Percentiles rank a stretch among this genome's conserved stretches.
phyloP scores from a whole-genome alignment of 805 yeast genomes.

The Helenozyma rhizophorensis region DNA sequence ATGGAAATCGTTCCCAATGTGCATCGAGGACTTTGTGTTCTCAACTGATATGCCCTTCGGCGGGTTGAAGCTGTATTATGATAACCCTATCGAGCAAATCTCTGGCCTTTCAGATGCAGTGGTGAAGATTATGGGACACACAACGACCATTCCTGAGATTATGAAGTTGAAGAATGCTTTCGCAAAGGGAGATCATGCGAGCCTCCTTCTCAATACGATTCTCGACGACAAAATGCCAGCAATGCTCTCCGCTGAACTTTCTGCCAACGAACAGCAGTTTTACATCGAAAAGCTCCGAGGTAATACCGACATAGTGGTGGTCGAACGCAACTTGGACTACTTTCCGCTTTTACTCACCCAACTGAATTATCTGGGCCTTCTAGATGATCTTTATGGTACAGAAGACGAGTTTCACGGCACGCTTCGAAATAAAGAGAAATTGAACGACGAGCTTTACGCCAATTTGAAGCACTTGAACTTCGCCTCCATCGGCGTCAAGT shows the following conservation, averaged over 20 bases:
- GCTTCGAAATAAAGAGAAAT: conserved; percentile 13
- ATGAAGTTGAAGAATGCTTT: conserved; percentile 51
- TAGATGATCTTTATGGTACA: conserved; percentile 66
- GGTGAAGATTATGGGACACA: conserved; percentile 40
- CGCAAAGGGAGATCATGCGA: conserved; percentile 57
- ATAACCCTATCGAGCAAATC: conserved; percentile 43
- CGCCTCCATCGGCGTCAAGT: conserved; percentile 67
- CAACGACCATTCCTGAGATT: conserved; percentile 15
- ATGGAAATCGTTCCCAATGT: conserved; percentile 44
- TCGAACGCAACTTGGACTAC: conserved; percentile 76
- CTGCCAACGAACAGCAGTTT: conserved; percentile 34
- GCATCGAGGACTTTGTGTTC: conserved; percentile 35
- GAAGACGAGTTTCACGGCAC: conserved; percentile 25
- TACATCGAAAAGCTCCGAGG: conserved; percentile 33
- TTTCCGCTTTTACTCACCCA: conserved; percentile 71
- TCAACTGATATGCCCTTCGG: conserved; percentile 36
- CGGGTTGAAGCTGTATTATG: conserved; percentile 40
- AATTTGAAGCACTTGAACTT: conserved; percentile 66
- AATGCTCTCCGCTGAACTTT: conserved; percentile 30
- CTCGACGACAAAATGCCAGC: conserved; percentile 33
- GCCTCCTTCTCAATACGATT: conserved; percentile 40
- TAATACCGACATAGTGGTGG: conserved; percentile 66
- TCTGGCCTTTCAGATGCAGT: conserved; percentile 47
- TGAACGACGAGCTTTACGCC: conserved; percentile 47
- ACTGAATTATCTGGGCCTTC: conserved; percentile 74